These are phyloP conservation scores for Phytopythium mirpurense DNA, from an alignment of 352 stramenopile species.

Conservation along the genomic window DNA sequence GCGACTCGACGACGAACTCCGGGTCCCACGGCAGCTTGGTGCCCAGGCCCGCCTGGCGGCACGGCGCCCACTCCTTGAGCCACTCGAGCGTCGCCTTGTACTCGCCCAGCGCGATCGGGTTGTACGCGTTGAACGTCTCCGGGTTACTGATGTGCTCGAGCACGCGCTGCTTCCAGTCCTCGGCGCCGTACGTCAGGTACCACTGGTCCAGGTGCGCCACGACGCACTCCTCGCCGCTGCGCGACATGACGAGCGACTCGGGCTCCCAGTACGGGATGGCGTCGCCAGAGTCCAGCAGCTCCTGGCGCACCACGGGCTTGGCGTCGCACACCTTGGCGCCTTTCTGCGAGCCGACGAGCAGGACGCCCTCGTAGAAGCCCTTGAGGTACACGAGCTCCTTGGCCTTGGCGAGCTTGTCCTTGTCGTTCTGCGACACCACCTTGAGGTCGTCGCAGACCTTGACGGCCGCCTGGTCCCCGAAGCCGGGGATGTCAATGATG, in stretches of 20 bases:
- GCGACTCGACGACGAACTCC: slow-evolving; percentile 98
- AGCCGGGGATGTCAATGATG: slow-evolving; percentile 99
- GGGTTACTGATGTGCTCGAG: slow-evolving; percentile 92
- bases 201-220: slow-evolving; percentile 99
- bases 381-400: slow-evolving; percentile 99
- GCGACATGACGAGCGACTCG: slow-evolving; percentile 96
- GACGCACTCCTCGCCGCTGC: slow-evolving; percentile 98
- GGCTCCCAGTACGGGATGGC: slow-evolving; percentile 99
- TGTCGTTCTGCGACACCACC: slow-evolving; percentile 98
- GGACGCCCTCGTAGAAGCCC: slow-evolving; percentile 98
- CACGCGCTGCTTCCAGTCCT: slow-evolving; percentile 96
- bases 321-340: slow-evolving; percentile 95
- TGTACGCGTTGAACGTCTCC: slow-evolving; percentile 94
- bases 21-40: slow-evolving; percentile 98
- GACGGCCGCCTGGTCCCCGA: slow-evolving; percentile 94
- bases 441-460: slow-evolving; percentile 97
- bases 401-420: slow-evolving; percentile 97
- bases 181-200: slow-evolving; percentile 98
- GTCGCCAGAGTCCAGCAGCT: slow-evolving; percentile 93
- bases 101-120: slow-evolving; percentile 88
- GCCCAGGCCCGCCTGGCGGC: slow-evolving; percentile 96
- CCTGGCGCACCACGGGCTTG: slow-evolving; percentile 96
- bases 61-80: slow-evolving; percentile 99
- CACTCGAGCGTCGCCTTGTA: slow-evolving; percentile 98
- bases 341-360: slow-evolving; percentile 97